These are phyloP conservation scores for Rhizopogon vulgaris DNA, from an alignment of 768 basidiomycete genomes.

Conservation along the genomic window DNA sequence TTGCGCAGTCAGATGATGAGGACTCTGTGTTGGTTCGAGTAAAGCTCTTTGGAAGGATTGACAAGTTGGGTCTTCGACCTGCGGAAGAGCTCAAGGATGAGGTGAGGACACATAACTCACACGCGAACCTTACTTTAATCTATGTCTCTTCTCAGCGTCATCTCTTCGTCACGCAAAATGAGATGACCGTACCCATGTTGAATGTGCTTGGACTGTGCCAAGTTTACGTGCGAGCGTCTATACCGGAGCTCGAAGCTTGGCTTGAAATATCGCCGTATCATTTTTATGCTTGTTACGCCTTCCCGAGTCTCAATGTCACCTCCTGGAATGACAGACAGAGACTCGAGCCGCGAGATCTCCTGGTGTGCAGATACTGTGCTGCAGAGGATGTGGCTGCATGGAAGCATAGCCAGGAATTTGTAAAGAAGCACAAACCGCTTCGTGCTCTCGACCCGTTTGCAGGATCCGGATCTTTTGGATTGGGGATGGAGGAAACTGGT, in stretches of 20 bases:
- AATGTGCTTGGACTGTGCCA: constrained; percentile 44
- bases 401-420: constrained; percentile 27
- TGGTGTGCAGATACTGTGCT: constrained; percentile 43
- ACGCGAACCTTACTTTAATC: neutral
- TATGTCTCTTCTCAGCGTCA: constrained; percentile 44
- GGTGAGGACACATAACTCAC: constrained; percentile 28
- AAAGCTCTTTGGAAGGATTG: constrained; percentile 46
- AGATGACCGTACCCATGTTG: constrained; percentile 23
- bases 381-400: constrained; percentile 25
- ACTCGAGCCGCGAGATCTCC: constrained; percentile 30
- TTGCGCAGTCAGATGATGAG: constrained; percentile 19
- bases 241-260: constrained; percentile 38
- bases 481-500: constrained; percentile 49
- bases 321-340: constrained; percentile 32
- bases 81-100: constrained; percentile 44
- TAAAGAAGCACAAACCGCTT: constrained; percentile 16
- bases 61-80: constrained; percentile 32
- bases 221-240: constrained; percentile 33
- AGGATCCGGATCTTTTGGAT: constrained; percentile 54
- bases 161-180: constrained; percentile 51
- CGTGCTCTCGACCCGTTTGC: constrained; percentile 37
- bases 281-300: constrained; percentile 51
- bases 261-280: constrained; percentile 45
- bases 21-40: constrained; percentile 24
- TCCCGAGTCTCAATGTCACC: constrained; percentile 34